These are phyloP conservation scores for Marchantia paleacea DNA, from an alignment of 225 moss, liverwort and hornwort genomes.

Conservation along the genomic window DNA sequence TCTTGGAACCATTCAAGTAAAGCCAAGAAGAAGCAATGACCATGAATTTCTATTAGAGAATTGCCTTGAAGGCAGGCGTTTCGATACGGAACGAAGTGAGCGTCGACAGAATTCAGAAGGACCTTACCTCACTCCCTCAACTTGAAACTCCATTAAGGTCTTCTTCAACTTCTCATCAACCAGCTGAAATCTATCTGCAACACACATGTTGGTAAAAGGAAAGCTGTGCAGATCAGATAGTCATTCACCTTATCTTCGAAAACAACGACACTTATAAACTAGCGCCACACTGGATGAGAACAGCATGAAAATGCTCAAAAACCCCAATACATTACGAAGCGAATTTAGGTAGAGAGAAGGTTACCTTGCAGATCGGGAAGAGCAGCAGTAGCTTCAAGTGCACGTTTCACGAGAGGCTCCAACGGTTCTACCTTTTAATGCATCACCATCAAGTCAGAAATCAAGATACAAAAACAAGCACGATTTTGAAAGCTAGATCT, in stretches of 20 bases:
- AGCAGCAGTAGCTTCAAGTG: conserved; percentile 75
- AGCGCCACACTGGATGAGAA: background rate
- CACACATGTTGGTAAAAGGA: conserved; percentile 3
- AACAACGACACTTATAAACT: background rate
- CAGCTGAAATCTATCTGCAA: conserved; percentile 60
- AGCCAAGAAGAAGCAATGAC: background rate
- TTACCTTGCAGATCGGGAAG: conserved; percentile 79
- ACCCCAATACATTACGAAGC: background rate
- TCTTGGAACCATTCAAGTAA: background rate
- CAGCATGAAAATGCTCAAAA: background rate
- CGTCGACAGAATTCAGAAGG: background rate
- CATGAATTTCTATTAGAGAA: background rate
- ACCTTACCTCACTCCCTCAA: conserved; percentile 77
- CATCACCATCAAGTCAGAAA: background rate
- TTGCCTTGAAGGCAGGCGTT: background rate
- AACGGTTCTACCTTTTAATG: conserved; percentile 66
- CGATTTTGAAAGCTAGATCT: background rate
- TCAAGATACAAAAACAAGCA: background rate
- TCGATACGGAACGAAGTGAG: background rate
- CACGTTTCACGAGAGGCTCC: conserved; percentile 79
- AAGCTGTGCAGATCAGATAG: background rate
- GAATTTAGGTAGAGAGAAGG: background rate
- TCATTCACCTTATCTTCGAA: background rate
- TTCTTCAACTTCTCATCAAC: conserved; percentile 64
- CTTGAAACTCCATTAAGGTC: conserved; percentile 86